Base-by-base conservation (phyloP, 139 green algal genomes). In the Dunaliella primolecta region DNA sequence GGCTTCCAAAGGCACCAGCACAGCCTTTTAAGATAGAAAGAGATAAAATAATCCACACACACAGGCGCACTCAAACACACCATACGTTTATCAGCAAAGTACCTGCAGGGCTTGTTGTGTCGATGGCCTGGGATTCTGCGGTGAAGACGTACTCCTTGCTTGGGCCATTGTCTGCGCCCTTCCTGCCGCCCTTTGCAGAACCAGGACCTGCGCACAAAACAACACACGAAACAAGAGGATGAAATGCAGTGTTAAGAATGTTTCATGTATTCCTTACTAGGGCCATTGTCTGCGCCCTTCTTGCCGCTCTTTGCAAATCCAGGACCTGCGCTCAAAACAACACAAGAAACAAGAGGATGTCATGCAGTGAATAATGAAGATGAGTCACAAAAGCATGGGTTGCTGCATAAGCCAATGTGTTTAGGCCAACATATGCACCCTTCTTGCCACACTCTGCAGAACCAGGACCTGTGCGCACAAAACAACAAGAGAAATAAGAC, bases 91-190 rank as follows among this genome's bases (percentile, higher is more conserved):
- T n/a, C n/a, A n/a, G n/a, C n/a, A n/a, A n/a, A n/a, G n/a, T n/a
- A 83, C 84, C 84, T 20, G 87, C 87, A 33, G 87, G 87, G 37
- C 37, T 84, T 37, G 81, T 84, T 2, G 87, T 84, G 84, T 90
- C 84, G 36, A 90, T 77, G 80, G 81, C 71, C 35, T 85, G 83
- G 0, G 87, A 90, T 36, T 90, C 81, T 25, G 83, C 57, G 0
- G 80, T 87, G 27, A 90, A 83, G 25, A 84, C 75, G 31, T 80
- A 84, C 34, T 86, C 83, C 75, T 83, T 79, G 57, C 79, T 46
- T 82, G 32, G n/a, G 3, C 31, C 75, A 21, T 75, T 64, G 29
- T 24, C 76, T 3, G 23, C 77, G 11, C 7, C 56, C 83, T 83
- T 83, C 29, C 72, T 86, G 72, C 82, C 36, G 11, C 20, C n/a